Conservation (phyloP, 306 rosid genomes). For the Acacia confusa region DNA sequence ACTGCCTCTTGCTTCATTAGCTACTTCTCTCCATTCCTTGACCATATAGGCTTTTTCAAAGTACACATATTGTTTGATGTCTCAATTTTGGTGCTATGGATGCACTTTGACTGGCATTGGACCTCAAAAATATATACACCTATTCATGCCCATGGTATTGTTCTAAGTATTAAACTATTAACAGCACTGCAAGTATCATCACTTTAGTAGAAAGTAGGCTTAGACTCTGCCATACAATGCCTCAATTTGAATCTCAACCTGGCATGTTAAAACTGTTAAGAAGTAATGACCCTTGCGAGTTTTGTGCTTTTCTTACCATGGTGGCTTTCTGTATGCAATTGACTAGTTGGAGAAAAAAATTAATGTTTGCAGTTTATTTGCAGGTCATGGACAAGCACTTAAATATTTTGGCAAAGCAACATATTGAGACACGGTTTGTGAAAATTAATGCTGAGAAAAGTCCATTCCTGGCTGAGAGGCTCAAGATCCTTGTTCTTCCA, state of each 20-base stretch:
- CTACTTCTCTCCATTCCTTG: neutral
- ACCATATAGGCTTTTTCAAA: neutral
- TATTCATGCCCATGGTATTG: neutral
- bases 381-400: constrained; percentile 97
- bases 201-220: neutral
- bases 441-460: constrained; percentile 91
- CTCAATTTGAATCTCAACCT: constrained; percentile 5
- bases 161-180: neutral
- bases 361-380: constrained; percentile 34
- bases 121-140: neutral
- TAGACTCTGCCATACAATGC: neutral
- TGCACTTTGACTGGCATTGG: neutral
- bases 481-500: constrained; percentile 89
- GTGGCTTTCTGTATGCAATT: neutral
- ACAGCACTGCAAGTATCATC: neutral
- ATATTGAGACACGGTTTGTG: constrained; percentile 81
- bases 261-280: neutral
- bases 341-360: constrained; percentile 22
- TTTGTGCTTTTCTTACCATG: neutral
- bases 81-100: neutral
- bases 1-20: neutral
- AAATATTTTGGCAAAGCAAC: constrained; percentile 80
- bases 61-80: neutral
- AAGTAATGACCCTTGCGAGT: neutral
- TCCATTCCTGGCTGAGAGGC: constrained; percentile 90